Evolutionary conservation across 164 flowering plant genomes (phyloP).

Genomic region (Dillenia suffruticosa): DNA sequence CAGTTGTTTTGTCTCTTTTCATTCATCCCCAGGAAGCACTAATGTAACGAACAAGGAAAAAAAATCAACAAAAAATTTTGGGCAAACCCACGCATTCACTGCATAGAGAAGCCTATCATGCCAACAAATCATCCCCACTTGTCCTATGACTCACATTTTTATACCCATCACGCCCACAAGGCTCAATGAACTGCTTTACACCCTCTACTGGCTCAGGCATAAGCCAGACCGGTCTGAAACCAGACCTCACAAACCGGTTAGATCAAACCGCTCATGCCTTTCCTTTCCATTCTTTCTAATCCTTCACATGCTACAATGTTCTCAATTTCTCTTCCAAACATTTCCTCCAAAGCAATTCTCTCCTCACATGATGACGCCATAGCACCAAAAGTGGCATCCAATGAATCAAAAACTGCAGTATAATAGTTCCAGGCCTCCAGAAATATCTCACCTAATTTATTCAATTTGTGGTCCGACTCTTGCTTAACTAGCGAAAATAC

Average conservation of each 20-base stretch:
- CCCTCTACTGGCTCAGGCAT: conserved; percentile 21
- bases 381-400: conserved; percentile 15
- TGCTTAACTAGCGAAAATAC: conserved; percentile 27
- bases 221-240: conserved; percentile 30
- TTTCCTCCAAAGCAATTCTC: conserved; percentile 23
- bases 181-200: conserved; percentile 13
- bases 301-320: conserved; percentile 42
- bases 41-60: too few relatives aligned
- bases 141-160: conserved; percentile 19
- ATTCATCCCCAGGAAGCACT: too few relatives aligned
- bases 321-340: conserved; percentile 39
- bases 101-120: conserved; percentile 40
- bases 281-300: conserved; percentile 30
- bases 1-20: too few relatives aligned
- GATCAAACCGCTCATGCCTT: conserved; percentile 27
- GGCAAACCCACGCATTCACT: conserved; percentile 32
- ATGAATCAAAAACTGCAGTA: conserved; percentile 34
- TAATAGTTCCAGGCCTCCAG: conserved; percentile 27
- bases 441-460: conserved; percentile 24
- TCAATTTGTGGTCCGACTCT: conserved; percentile 31
- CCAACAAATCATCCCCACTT: conserved; percentile 40
- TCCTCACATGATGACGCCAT: conserved; percentile 2
- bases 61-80: too few relatives aligned
- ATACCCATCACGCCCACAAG: conserved; percentile 20
- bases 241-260: conserved; percentile 24